phyloP scores from a whole-genome alignment of 2,329 filamentous ascomycete species.

The Scedosporium dehoogii region DNA sequence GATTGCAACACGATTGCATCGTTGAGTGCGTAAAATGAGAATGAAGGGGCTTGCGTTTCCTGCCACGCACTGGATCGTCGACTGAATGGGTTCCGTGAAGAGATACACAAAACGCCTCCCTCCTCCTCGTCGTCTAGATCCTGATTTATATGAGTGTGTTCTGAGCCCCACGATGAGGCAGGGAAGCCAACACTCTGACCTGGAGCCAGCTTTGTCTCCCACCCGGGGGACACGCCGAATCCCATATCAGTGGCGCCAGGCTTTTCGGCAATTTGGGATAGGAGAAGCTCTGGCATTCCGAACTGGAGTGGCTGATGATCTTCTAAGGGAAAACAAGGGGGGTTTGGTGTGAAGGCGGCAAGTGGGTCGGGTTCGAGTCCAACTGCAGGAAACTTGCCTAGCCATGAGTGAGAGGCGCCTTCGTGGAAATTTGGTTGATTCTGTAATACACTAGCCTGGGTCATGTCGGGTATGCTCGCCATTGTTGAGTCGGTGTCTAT shows the following conservation, averaged over 20 bases:
- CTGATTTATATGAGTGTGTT: not conserved
- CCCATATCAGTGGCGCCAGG: not conserved
- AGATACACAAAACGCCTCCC: not conserved
- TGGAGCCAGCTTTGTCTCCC: not conserved
- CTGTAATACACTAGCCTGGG: not conserved
- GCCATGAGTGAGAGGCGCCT: not conserved
- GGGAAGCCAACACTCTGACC: not conserved
- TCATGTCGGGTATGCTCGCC: not conserved
- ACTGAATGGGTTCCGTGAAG: not conserved
- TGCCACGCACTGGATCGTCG: not conserved
- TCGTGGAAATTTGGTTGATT: not conserved
- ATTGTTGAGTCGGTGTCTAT: not conserved
- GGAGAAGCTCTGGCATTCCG: not conserved
- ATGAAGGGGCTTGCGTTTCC: not conserved
- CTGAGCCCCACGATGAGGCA: not conserved
- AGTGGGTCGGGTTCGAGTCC: not conserved
- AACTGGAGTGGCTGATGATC: not conserved
- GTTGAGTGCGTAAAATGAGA: slow-evolving; percentile 11
- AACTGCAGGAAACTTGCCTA: not conserved
- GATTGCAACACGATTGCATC: slow-evolving; percentile 16
- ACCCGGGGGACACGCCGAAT: not conserved
- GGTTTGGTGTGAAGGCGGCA: not conserved
- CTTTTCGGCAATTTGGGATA: not conserved
- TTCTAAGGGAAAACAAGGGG: not conserved
- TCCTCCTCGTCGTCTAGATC: not conserved